phyloP scores from a whole-genome alignment of 331 rosid genomes.

The Erythrophleum ivorense region DNA sequence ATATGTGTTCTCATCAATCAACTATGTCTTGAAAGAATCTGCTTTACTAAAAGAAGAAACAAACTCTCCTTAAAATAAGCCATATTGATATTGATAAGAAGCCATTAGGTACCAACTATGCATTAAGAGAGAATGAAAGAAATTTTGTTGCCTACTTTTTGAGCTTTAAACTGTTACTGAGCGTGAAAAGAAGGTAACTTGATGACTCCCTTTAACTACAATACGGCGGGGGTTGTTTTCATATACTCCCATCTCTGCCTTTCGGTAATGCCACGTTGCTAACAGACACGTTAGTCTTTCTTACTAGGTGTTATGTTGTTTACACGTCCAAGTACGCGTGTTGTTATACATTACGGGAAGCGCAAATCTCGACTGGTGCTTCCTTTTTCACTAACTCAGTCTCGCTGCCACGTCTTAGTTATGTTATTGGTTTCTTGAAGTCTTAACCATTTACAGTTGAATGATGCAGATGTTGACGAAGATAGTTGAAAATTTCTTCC shows the following conservation, averaged over 20 bases:
- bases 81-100: constrained; percentile 36
- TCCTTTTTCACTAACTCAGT: neutral
- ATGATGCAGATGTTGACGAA: too few species aligned
- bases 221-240: neutral
- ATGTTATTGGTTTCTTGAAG: neutral
- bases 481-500: neutral
- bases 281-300: too few species aligned
- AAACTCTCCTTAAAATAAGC: constrained; percentile 36
- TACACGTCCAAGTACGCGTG: neutral
- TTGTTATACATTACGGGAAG: neutral
- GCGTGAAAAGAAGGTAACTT: constrained; percentile 31
- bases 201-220: neutral
- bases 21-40: constrained; percentile 40
- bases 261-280: too few species aligned
- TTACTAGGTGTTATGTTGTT: neutral
- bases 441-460: too few species aligned
- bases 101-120: constrained; percentile 36
- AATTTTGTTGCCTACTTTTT: constrained; percentile 27
- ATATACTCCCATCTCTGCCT: neutral
- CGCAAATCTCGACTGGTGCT: neutral
- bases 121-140: neutral
- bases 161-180: constrained; percentile 30
- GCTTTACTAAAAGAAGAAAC: constrained; percentile 54
- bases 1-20: constrained; percentile 11
- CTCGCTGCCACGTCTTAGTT: neutral